A percentile compares a stretch with the other conserved stretches of the same genome.
Evolutionary conservation across 805 yeast species (phyloP).

Genomic region (Starmerella scarabaei): DNA sequence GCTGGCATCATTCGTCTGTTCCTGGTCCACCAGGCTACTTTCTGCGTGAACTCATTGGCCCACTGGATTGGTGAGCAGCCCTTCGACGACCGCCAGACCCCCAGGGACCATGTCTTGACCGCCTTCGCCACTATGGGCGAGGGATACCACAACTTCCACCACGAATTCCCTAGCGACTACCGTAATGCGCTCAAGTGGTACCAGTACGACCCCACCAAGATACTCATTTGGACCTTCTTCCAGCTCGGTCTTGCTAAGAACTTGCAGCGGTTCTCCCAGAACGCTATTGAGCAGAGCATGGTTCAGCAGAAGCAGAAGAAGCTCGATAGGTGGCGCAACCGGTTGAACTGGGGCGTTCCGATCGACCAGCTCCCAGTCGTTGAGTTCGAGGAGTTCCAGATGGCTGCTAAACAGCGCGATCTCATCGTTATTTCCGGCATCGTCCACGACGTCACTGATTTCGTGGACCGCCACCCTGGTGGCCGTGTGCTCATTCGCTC

Average conservation of each 20-base stretch:
- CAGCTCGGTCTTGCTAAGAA: slow-evolving; percentile 47
- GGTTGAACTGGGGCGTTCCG: slow-evolving; percentile 89
- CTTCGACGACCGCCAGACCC: slow-evolving; percentile 61
- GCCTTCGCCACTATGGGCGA: slow-evolving; percentile 73
- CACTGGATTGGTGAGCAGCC: slow-evolving; percentile 67
- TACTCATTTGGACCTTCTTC: slow-evolving; percentile 44
- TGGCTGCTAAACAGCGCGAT: slow-evolving; percentile 40
- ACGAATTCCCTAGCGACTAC: slow-evolving; percentile 87
- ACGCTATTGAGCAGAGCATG: slow-evolving; percentile 53
- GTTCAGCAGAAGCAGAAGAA: slow-evolving; percentile 74
- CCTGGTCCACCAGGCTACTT: slow-evolving; percentile 64
- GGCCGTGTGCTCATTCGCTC: slow-evolving; percentile 67
- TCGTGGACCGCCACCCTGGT: slow-evolving; percentile 88
- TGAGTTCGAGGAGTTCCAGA: slow-evolving; percentile 41
- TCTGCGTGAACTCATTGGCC: slow-evolving; percentile 70
- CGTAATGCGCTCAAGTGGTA: slow-evolving; percentile 59
- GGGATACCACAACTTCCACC: slow-evolving; percentile 87
- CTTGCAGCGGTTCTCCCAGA: slow-evolving; percentile 42
- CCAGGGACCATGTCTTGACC: slow-evolving; percentile 50
- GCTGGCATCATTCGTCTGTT: slow-evolving; percentile 66
- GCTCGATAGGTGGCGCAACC: slow-evolving; percentile 61
- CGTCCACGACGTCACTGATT: slow-evolving; percentile 86
- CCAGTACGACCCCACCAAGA: slow-evolving; percentile 79
- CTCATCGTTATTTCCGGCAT: slow-evolving; percentile 79
- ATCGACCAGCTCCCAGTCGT: slow-evolving; percentile 70